Conservation (phyloP, 371 early-diverging fungal genomes). For the Blakeslea trispora region DNA sequence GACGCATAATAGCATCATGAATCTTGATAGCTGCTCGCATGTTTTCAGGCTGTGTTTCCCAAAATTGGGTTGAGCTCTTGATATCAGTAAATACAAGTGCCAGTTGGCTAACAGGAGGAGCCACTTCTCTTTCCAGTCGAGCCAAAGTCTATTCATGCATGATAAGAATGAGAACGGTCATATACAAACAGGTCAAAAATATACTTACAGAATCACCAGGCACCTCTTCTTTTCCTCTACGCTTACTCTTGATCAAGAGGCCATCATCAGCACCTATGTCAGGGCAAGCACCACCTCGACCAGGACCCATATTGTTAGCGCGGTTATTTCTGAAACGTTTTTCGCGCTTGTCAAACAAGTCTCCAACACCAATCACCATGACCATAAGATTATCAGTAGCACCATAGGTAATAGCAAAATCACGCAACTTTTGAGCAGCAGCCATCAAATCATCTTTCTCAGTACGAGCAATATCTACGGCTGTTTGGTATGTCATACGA, state of each 20-base stretch:
- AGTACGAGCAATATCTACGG: slow-evolving; percentile 82
- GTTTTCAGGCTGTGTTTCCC: slow-evolving; percentile 85
- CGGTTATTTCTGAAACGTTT: slow-evolving; percentile 35
- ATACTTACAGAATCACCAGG: slow-evolving; percentile 56
- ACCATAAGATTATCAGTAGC: slow-evolving; percentile 78
- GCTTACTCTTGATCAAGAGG: slow-evolving; percentile 35
- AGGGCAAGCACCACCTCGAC: slow-evolving; percentile 26
- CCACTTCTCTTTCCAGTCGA: slow-evolving; percentile 75
- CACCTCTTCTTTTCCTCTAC: slow-evolving; percentile 50
- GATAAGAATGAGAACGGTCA: too few species aligned
- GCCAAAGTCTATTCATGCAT: slow-evolving; percentile 55
- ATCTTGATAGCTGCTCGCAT: slow-evolving; percentile 91
- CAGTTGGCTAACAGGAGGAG: slow-evolving; percentile 83
- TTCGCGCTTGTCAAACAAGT: slow-evolving; percentile 63
- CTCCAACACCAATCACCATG: slow-evolving; percentile 83
- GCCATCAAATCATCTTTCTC: slow-evolving; percentile 73
- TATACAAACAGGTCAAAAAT: too few species aligned
- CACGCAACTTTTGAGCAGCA: slow-evolving; percentile 85
- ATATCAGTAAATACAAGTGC: slow-evolving; percentile 96
- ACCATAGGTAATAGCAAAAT: slow-evolving; percentile 89
- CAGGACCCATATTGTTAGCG: slow-evolving; percentile 24
- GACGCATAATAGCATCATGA: slow-evolving; percentile 87
- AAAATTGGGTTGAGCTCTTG: slow-evolving; percentile 91
- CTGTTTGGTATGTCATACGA: slow-evolving; percentile 77
- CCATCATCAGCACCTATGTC: slow-evolving; percentile 22